phyloP scores from a whole-genome alignment of 2,329 filamentous ascomycete genomes.

The Rutstroemia sp. region DNA sequence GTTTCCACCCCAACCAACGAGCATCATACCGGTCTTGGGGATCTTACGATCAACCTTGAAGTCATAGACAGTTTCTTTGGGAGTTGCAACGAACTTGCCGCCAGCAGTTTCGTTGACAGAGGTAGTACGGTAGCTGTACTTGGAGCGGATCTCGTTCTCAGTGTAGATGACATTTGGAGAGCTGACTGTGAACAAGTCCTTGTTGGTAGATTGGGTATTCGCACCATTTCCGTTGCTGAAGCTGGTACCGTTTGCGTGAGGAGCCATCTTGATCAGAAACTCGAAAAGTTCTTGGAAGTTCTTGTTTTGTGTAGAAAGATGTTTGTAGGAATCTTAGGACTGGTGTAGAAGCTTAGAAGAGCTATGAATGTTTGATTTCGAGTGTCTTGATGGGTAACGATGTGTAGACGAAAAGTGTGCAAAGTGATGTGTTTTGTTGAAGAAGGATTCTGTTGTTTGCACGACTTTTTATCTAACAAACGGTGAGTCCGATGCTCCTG shows the following conservation, averaged over 20 bases:
- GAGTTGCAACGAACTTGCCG: conserved; percentile 75
- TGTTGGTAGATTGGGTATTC: conserved; percentile 31
- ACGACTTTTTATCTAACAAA: conserved; percentile 44
- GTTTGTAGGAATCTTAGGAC: not conserved
- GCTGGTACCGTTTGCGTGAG: conserved; percentile 67
- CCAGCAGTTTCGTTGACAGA: conserved; percentile 59
- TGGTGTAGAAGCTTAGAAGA: conserved; percentile 10
- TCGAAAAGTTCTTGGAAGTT: conserved; percentile 7
- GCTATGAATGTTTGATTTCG: conserved; percentile 21
- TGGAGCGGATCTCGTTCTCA: conserved; percentile 79
- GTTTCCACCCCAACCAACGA: conserved; percentile 97
- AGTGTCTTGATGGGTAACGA: not conserved
- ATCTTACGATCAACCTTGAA: conserved; percentile 96
- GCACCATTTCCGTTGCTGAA: conserved; percentile 55
- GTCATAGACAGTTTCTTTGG: conserved; percentile 85
- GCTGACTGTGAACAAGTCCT: conserved; percentile 73
- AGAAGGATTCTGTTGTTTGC: conserved; percentile 2
- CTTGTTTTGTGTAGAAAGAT: conserved; percentile 8
- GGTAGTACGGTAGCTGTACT: conserved; percentile 95
- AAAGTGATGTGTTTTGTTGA: conserved; percentile 5
- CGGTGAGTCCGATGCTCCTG: conserved; percentile 68
- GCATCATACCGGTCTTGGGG: conserved; percentile 92
- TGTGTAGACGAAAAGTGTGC: conserved; percentile 9
- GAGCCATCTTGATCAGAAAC: conserved; percentile 63
- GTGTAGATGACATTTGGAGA: conserved; percentile 93